Base-by-base conservation (phyloP, 2,329 filamentous ascomycete genomes). In the Gaeumannomyces sp. region DNA sequence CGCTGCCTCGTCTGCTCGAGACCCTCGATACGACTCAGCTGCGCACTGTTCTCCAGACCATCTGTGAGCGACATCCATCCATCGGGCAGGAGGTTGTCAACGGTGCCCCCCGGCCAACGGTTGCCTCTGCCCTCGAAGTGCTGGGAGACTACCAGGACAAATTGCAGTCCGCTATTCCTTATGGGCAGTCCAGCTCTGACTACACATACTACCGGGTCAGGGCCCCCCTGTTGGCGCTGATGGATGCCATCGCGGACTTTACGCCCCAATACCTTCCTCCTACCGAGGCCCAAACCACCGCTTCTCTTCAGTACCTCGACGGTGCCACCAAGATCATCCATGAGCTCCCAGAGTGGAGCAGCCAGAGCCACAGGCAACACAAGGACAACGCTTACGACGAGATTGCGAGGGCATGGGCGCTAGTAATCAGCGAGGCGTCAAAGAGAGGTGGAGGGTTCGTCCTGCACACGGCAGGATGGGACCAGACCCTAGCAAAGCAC, bases 341-440 rank as follows among this genome's bases (percentile, higher is more conserved):
- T 76, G 84, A 88, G 56, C 82, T 99, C 59, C 95, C 95, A 3
- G 86, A 96, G 72, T 99, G 93, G 93, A 91, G 95, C 70, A 92
- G 88, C 59, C 90, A 90, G 66, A 87, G 92, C 68, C 90, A 97
- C 78, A 93, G 93, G 69, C 85, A 97, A 71, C 92, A 96, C 80
- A 97, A 97, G 77, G 90, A 97, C 69, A 92, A 92, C 68, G 93
- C 94, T 8, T 99, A 99, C 73, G 94, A 99, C 72, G 95, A 98
- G 74, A 93, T 99, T 68, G 89, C 92, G 31, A 92, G 90, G 72
- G 95, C 95, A 1, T 99, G 95, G 95, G 89, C 92, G 22, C 77
- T 96, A 69, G 94, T 97, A 62, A 90, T 99, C 70, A 89, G 89
- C 67, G 95, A 99, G 76, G 92, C 93, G 2, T 89, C 90, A 28